Percentiles rank a stretch among this genome's conserved stretches.
These are phyloP conservation scores for Sutorius australiensis DNA, from an alignment of 768 basidiomycete genomes.

Conservation along the genomic window DNA sequence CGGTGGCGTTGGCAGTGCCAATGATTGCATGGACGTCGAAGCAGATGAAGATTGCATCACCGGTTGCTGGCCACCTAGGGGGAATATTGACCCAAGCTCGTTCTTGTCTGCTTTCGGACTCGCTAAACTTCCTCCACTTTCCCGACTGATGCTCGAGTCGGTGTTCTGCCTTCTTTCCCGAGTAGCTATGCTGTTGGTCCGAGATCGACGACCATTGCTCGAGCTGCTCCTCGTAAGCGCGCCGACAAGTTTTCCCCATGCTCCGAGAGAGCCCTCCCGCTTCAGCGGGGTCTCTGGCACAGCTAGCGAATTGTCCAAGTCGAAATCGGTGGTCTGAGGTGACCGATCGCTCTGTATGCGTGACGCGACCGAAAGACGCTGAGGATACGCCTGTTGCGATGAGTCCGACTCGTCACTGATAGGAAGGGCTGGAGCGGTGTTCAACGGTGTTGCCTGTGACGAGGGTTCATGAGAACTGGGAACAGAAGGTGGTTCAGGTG, in stretches of 20 bases:
- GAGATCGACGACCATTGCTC: slow-evolving; percentile 67
- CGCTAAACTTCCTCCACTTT: slow-evolving; percentile 69
- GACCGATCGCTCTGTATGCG: slow-evolving; percentile 61
- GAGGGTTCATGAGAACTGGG: slow-evolving; percentile 48
- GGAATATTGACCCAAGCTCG: slow-evolving; percentile 36
- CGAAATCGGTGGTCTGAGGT: slow-evolving; percentile 47
- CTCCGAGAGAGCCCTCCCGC: slow-evolving; percentile 52
- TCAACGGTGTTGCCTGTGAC: slow-evolving; percentile 44
- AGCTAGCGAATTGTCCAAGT: slow-evolving; percentile 45
- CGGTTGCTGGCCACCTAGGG: slow-evolving; percentile 49
- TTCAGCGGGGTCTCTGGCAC: slow-evolving; percentile 48
- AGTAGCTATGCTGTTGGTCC: slow-evolving; percentile 69
- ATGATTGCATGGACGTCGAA: slow-evolving; percentile 57
- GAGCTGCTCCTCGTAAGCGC: slow-evolving; percentile 66
- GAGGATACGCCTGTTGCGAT: slow-evolving; percentile 51
- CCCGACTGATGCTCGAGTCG: slow-evolving; percentile 69
- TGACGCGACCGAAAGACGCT: slow-evolving; percentile 58
- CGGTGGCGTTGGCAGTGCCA: slow-evolving; percentile 51
- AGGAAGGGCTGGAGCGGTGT: slow-evolving; percentile 36
- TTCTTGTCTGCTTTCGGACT: slow-evolving; percentile 58
- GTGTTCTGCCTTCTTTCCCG: slow-evolving; percentile 66
- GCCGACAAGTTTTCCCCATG: slow-evolving; percentile 72
- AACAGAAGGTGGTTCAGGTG: slow-evolving; percentile 45
- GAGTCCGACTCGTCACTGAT: slow-evolving; percentile 48
- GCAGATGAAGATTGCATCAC: slow-evolving; percentile 63